These are phyloP conservation scores for Echeveria elegans DNA, from an alignment of 164 flowering plant species.

Conservation along the genomic window DNA sequence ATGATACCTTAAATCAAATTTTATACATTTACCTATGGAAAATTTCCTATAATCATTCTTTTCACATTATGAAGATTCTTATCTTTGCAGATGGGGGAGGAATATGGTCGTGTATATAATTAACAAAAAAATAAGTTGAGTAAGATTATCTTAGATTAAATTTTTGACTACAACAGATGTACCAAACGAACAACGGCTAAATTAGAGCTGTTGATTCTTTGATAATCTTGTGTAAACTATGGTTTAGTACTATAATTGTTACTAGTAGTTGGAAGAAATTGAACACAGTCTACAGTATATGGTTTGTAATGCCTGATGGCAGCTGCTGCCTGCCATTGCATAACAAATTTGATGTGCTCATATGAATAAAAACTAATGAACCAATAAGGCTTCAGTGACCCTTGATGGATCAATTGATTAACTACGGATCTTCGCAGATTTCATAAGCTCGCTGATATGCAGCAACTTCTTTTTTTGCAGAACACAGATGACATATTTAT, in stretches of 20 bases:
- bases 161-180: too few species aligned
- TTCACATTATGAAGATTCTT: background rate
- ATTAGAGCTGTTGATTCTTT: background rate
- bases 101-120: background rate
- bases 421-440: background rate
- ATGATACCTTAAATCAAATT: background rate
- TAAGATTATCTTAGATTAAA: too few species aligned
- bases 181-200: background rate
- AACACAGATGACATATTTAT: background rate
- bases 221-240: background rate
- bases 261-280: background rate
- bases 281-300: background rate
- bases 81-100: background rate
- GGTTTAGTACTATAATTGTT: background rate
- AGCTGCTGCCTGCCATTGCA: background rate
- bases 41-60: background rate
- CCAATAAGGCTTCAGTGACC: background rate
- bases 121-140: too few species aligned
- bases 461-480: slow-evolving; percentile 2
- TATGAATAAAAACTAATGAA: background rate
- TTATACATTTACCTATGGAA: background rate
- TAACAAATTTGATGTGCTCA: background rate
- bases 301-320: background rate
- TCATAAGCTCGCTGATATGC: background rate
- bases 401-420: background rate